phyloP scores from a whole-genome alignment of 345 rosid genomes.

The Toxicodendron radicans region DNA sequence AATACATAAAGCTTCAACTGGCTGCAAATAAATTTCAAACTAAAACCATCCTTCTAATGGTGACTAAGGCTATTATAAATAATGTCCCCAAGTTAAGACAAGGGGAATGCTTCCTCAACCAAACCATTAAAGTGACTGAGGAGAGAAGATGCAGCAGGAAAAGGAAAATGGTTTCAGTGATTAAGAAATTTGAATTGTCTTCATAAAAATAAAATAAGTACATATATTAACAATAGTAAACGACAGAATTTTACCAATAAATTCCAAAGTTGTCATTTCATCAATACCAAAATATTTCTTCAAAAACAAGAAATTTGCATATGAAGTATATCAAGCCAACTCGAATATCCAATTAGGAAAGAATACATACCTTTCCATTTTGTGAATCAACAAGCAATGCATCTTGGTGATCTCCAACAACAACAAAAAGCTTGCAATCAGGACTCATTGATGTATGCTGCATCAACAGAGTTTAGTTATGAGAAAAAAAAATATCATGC shows the following conservation, averaged over 20 bases:
- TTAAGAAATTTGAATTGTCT: too few relatives aligned
- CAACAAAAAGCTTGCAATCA: constrained; percentile 38
- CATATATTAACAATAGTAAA: too few relatives aligned
- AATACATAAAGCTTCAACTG: too few relatives aligned
- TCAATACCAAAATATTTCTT: neutral
- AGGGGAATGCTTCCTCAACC: too few relatives aligned
- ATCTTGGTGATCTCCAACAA: constrained; percentile 58
- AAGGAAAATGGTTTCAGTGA: neutral
- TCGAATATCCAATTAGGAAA: neutral
- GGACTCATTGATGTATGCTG: constrained; percentile 75
- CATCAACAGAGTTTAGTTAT: constrained; percentile 19
- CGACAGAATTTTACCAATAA: neutral
- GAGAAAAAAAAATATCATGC: neutral
- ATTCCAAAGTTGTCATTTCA: neutral
- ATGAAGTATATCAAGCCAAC: neutral
- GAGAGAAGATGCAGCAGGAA: neutral
- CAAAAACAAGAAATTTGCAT: neutral
- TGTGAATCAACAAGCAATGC: constrained; percentile 57
- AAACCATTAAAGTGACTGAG: too few relatives aligned
- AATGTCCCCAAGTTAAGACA: too few relatives aligned
- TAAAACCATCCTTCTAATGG: too few relatives aligned
- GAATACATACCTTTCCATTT: constrained; percentile 50
- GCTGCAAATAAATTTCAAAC: too few relatives aligned
- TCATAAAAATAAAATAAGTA: too few relatives aligned
- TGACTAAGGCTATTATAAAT: too few relatives aligned